phyloP scores from a whole-genome alignment of 2,329 filamentous ascomycete genomes.

The Clarireedia homoeocarpa region DNA sequence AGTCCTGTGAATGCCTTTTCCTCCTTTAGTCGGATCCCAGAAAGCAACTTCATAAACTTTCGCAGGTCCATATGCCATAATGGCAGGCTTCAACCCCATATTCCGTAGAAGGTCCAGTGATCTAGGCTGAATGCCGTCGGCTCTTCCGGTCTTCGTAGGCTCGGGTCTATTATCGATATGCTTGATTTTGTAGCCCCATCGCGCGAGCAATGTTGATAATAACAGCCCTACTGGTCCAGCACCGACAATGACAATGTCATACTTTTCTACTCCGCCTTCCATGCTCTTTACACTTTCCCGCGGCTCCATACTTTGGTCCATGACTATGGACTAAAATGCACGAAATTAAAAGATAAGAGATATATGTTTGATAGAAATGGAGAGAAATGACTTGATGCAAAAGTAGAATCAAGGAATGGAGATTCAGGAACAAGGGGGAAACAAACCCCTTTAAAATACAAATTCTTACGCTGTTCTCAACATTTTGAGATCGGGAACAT shows the following conservation, averaged over 20 bases:
- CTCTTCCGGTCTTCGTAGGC: constrained; percentile 77
- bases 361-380: neutral
- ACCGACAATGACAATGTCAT: constrained; percentile 74
- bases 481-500: neutral
- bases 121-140: constrained; percentile 86
- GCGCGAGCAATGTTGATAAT: constrained; percentile 76
- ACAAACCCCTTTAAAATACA: neutral
- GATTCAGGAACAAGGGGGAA: neutral
- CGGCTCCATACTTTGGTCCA: constrained; percentile 19
- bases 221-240: constrained; percentile 85
- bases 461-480: neutral
- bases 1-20: constrained; percentile 53
- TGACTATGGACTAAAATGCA: neutral
- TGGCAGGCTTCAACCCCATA: constrained; percentile 78
- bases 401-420: neutral
- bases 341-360: neutral
- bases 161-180: constrained; percentile 87
- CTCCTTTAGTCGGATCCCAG: constrained; percentile 55
- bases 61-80: constrained; percentile 82
- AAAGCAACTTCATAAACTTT: constrained; percentile 75
- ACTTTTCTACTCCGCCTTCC: constrained; percentile 27
- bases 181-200: constrained; percentile 93
- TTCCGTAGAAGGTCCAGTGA: constrained; percentile 82
- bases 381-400: neutral
- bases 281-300: constrained; percentile 12